Base-by-base conservation (phyloP, 1,284 basidiomycete species). In the Ustilago sp. region DNA sequence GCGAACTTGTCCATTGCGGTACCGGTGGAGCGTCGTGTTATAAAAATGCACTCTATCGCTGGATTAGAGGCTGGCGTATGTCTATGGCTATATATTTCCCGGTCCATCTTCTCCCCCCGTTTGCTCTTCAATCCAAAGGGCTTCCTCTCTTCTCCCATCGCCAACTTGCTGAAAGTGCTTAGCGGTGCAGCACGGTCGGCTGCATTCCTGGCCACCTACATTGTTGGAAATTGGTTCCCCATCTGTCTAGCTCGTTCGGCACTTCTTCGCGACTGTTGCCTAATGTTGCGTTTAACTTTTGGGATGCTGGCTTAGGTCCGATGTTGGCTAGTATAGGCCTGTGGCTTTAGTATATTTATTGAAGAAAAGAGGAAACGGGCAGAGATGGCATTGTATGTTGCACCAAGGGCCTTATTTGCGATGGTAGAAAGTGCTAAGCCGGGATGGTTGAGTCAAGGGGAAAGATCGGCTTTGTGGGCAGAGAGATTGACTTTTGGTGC, bases 301-400 rank as follows among this genome's bases (percentile, higher is more conserved):
- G 83, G 79, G 83, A 83, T 39, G 74, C 69, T 8, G 83, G 85
- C 6, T 34, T 85, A 28, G 68, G 73, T 19, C 70, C 63, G 31
- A 19, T 36, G 9, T 23, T 83, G 47, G 81, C 80, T 54, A 68
- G 63, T 39, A 38, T 79, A 35, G n/a, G 74, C 65, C 2, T 84
- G 75, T 36, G 78, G 80, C 4, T 84, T 72, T n/a, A 57, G 57
- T 35, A 82, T 87, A 41, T 78, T 87, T 23, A 82, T 87, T 45
- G 87, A 87, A 63, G 86, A 87, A 70, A 86, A 84, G 67, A 75
- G 84, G 9, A 81, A 87, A 41, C 62, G 86, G 11, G 80, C 83
- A 0, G 87, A 87, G 65, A 87, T 87, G 87, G 86, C 86, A 17
- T 66, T 87, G 23, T 87, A 86, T 64, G 83, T 85, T 6, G 86